Base-by-base conservation (phyloP, 2,329 filamentous ascomycete species). In the Teratosphaeria zuluensis region DNA sequence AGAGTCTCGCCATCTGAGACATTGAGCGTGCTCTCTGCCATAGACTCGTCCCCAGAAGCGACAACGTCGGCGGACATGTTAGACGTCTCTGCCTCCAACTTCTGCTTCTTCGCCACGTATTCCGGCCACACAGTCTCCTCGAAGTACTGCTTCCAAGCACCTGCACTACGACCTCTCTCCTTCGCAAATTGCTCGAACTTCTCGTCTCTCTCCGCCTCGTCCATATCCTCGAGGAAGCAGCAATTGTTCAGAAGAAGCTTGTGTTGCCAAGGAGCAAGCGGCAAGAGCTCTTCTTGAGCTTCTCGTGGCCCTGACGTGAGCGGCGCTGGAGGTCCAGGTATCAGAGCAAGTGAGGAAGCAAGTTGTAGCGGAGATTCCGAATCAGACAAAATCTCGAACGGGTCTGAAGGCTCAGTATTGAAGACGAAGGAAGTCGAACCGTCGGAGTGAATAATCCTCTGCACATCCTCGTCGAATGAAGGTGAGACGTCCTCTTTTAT, bases 131-230 rank as follows among this genome's bases (percentile, higher is more conserved):
- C 60, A 6, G 33, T 30, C 16, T 64, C 58, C 24, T 66, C 62
- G 46, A 66, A 69, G 60, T 66, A 68, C 32, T 54, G 24, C 21
- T 58, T 32, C 59, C 64, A 69, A 42, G 65, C 58, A 4, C 57
- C 33, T 2, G 64, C 57, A 24, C 57, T 60, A n/a, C 58, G 55
- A 1, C 56, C 55, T 14, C 58, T 32, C 6, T 54, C 14, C n/a
- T 46, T 58, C 9, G 61, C 63, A 33, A 63, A 56, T 7, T 59
- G 38, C n/a, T 55, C n/a, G 58, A 64, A 65, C 14, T 59, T 21
- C 11, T 58, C 51, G 16, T 48, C 16, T n/a, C 42, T 19, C n/a
- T 48, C 42, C 6, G 42, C 42, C 9, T 56, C 42, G 9, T 55
- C 31, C 60, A 59, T 59, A 1, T 65, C 61, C 24, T 67, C 65